Evolutionary conservation across 768 basidiomycete species (phyloP).

Genomic region (Trametopsis cervina): DNA sequence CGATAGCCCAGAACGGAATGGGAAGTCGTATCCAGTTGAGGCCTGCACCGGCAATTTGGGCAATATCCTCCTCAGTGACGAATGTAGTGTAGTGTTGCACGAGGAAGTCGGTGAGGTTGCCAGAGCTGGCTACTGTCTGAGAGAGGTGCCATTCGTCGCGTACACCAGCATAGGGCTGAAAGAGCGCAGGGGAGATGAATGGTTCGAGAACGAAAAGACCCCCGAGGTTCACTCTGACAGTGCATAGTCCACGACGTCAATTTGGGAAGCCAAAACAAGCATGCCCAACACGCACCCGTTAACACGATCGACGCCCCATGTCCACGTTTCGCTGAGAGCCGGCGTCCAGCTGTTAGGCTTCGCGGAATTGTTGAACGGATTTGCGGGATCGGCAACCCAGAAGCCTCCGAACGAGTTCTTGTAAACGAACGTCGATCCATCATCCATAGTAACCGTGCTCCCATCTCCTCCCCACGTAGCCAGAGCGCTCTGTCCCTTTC

Average conservation of each 20-base stretch:
- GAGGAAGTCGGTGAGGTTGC: slow-evolving; percentile 14
- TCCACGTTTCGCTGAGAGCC: slow-evolving; percentile 70
- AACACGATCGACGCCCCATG: slow-evolving; percentile 54
- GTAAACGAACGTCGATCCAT: slow-evolving; percentile 73
- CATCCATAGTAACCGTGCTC: slow-evolving; percentile 50
- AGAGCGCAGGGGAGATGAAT: slow-evolving; percentile 62
- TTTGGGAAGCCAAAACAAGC: neutral
- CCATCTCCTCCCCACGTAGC: slow-evolving; percentile 58
- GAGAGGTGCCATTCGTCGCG: slow-evolving; percentile 68
- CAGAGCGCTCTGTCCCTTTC: slow-evolving; percentile 2
- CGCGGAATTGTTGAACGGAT: slow-evolving; percentile 73
- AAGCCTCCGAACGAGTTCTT: slow-evolving; percentile 70
- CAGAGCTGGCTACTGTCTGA: slow-evolving; percentile 34
- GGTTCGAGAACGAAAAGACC: slow-evolving; percentile 77
- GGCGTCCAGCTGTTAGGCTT: slow-evolving; percentile 77
- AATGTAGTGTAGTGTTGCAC: slow-evolving; percentile 79
- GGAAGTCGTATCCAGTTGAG: slow-evolving; percentile 81
- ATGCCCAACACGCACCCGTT: slow-evolving; percentile 44
- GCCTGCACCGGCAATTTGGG: slow-evolving; percentile 49
- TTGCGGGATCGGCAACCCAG: slow-evolving; percentile 60
- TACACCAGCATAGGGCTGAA: slow-evolving; percentile 42
- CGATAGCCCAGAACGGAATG: slow-evolving; percentile 83
- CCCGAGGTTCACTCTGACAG: slow-evolving; percentile 55
- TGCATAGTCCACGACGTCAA: slow-evolving; percentile 2
- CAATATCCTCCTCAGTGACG: slow-evolving; percentile 38